Base-by-base conservation (phyloP, 148 eudicot species). In the Drosera capensis region DNA sequence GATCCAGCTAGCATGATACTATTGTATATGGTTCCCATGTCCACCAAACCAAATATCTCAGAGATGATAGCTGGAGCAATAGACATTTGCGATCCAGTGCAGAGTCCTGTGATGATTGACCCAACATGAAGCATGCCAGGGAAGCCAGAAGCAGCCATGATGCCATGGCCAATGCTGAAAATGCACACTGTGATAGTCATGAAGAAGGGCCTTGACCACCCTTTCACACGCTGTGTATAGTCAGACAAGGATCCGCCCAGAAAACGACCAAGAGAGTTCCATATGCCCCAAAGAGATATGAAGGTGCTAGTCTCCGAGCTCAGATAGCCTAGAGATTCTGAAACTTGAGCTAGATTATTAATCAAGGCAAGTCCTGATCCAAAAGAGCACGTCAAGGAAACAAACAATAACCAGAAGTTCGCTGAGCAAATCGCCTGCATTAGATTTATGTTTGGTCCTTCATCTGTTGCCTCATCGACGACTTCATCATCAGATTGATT, bases 201-300 rank as follows among this genome's bases (percentile, higher is more conserved):
- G 57, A 84, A 71, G 51, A 74, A 22, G 2, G 90, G 90, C 52
- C 95, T 64, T 0, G 77, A 63, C 72, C 73, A 80, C 38, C 75
- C 67, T 53, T 62, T 69, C 5, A 16, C 19, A 35, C 58, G 72
- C 42, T 80, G 59, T 51, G 65, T 65, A 31, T 69, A 68, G 31
- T 84, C 90, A 1, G 95, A 84, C 13, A 77, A 16, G 40, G 71
- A 84, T 17, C 90, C 95, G 3, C 77, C 84, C 42, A 84, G 88
- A 65, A 84, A 77, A 15, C 94, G 80, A 5, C 94, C 88, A 19
- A 76, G 65, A 28, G 75, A 84, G 54, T 84, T 84, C 81, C 80
- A 77, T 8, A 84, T 84, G 57, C 94, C 80, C 88, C 84, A 77
- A 5, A 84, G 49, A 2, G 94, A 79, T 48, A 84, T 81, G 20